Conservation (phyloP, 2,329 filamentous ascomycete species). For the Emmonsiellopsis sp. region DNA sequence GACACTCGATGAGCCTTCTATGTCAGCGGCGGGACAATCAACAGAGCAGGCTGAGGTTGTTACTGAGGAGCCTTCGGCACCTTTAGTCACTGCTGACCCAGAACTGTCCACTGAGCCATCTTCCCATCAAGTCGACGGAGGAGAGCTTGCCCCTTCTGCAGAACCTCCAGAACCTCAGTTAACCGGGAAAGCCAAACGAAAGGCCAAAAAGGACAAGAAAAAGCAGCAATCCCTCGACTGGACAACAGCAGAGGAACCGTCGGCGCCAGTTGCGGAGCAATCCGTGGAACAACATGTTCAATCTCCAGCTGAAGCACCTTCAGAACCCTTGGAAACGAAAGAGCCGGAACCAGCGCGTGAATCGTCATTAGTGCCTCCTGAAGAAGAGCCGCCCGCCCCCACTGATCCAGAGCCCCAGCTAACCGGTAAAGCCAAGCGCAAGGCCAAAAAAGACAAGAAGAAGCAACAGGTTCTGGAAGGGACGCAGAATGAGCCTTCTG, state of each 20-base stretch:
- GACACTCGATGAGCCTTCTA: background rate
- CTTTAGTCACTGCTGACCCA: too few species aligned
- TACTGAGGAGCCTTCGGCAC: background rate
- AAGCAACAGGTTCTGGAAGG: slow-evolving; percentile 16
- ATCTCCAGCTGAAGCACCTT: background rate
- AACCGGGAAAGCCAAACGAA: too few species aligned
- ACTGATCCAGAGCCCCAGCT: too few species aligned
- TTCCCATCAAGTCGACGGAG: too few species aligned
- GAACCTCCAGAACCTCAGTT: too few species aligned
- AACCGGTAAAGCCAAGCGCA: slow-evolving; percentile 33
- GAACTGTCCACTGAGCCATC: too few species aligned
- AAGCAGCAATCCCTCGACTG: too few species aligned
- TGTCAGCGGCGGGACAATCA: background rate
- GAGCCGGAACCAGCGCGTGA: too few species aligned
- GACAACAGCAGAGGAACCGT: background rate
- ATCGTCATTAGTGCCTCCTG: too few species aligned
- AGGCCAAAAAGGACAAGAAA: too few species aligned
- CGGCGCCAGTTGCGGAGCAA: background rate
- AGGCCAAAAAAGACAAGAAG: slow-evolving; percentile 39
- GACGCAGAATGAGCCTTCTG: background rate
- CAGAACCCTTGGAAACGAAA: background rate
- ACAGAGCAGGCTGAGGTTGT: background rate
- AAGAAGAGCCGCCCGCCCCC: too few species aligned
- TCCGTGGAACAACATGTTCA: background rate
- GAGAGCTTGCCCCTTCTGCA: too few species aligned